phyloP scores from a whole-genome alignment of 164 flowering plant genomes.

The Protea cynaroides region DNA sequence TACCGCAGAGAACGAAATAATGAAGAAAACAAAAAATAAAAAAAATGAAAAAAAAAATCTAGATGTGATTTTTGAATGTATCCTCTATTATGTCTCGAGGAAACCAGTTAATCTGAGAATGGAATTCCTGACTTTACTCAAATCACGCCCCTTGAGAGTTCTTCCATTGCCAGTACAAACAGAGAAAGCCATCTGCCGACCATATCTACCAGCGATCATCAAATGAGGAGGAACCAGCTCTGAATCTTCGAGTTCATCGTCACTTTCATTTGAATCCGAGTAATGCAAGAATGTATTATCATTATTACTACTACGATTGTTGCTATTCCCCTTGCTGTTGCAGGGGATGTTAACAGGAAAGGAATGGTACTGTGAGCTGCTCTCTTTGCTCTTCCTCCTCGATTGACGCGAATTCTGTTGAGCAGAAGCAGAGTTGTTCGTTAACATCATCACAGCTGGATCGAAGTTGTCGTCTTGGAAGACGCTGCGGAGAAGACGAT shows the following conservation, averaged over 20 bases:
- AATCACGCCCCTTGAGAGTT: slow-evolving; percentile 64
- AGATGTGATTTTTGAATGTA: too few species aligned
- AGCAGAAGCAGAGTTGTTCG: too few species aligned
- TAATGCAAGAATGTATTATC: too few species aligned
- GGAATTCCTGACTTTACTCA: slow-evolving; percentile 63
- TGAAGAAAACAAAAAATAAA: too few species aligned
- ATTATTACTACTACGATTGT: too few species aligned
- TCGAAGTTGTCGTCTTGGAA: too few species aligned
- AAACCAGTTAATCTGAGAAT: slow-evolving; percentile 9
- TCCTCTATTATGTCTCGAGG: too few species aligned
- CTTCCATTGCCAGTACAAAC: slow-evolving; percentile 55
- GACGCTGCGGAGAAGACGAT: slow-evolving; percentile 2
- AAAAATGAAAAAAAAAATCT: too few species aligned
- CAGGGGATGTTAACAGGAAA: background rate
- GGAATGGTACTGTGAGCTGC: slow-evolving; percentile 6
- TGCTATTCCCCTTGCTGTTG: background rate
- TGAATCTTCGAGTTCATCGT: too few species aligned
- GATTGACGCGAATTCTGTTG: too few species aligned
- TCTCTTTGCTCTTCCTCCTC: background rate
- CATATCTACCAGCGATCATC: slow-evolving; percentile 7
- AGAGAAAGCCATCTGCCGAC: slow-evolving; percentile 52
- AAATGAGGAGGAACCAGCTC: slow-evolving; percentile 51
- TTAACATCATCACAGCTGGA: too few species aligned
- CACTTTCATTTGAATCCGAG: slow-evolving; percentile 18
- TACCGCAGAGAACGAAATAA: too few species aligned